Conservation (phyloP, 2,329 filamentous ascomycete species). For the Penicillium sp. region DNA sequence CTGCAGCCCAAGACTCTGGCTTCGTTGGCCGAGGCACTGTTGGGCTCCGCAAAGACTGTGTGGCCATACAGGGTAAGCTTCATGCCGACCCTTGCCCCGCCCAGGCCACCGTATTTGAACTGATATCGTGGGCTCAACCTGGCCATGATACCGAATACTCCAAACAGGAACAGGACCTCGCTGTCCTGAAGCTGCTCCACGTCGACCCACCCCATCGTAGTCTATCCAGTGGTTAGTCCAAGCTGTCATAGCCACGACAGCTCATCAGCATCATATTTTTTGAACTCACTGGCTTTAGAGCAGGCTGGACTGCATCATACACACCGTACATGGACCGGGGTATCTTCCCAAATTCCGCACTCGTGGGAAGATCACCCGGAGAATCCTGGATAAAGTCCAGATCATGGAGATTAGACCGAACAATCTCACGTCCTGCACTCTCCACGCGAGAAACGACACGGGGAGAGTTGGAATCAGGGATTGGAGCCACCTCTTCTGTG, state of each 20-base stretch:
- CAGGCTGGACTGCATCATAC: neutral
- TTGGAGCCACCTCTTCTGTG: neutral
- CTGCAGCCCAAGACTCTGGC: slow-evolving; percentile 29
- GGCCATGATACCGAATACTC: slow-evolving; percentile 27
- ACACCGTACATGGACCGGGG: neutral
- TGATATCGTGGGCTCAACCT: slow-evolving; percentile 26
- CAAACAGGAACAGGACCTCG: slow-evolving; percentile 33
- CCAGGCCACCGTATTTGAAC: slow-evolving; percentile 17
- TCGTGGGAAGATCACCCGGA: neutral
- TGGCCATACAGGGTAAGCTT: slow-evolving; percentile 32
- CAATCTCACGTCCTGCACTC: neutral
- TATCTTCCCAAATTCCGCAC: neutral
- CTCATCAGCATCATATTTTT: neutral
- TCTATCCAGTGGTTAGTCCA: slow-evolving; percentile 4
- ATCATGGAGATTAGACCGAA: neutral
- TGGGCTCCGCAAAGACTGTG: slow-evolving; percentile 19
- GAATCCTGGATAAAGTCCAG: neutral
- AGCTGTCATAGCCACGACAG: neutral
- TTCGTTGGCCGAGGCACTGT: slow-evolving; percentile 9
- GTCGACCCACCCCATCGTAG: slow-evolving; percentile 8
- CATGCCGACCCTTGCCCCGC: slow-evolving; percentile 13
- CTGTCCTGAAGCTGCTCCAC: slow-evolving; percentile 11
- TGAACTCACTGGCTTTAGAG: neutral
- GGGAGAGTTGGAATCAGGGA: neutral
- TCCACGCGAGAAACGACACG: neutral